Percentiles rank a stretch among this genome's conserved stretches.
Conservation (phyloP, 352 stramenopile species). For the Peronospora tabacina region DNA sequence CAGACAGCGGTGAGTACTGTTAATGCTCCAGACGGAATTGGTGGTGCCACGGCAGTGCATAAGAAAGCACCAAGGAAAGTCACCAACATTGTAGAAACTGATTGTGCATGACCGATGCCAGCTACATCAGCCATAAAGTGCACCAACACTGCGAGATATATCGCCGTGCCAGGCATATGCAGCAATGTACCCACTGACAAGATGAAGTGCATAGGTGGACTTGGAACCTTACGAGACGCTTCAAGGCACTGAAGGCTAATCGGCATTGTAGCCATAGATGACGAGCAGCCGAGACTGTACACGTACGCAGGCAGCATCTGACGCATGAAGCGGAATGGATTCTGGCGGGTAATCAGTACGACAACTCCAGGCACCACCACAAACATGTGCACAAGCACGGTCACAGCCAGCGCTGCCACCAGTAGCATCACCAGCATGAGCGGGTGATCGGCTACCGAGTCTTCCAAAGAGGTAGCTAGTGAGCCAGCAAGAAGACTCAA, state of each 20-base stretch:
- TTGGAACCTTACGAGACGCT: constrained; percentile 40
- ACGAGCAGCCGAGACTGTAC: constrained; percentile 64
- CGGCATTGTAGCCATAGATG: constrained; percentile 62
- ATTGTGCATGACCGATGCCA: constrained; percentile 33
- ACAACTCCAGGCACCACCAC: constrained; percentile 58
- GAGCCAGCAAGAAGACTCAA: constrained; percentile 62
- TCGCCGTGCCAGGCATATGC: constrained; percentile 69
- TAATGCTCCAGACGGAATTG: constrained; percentile 47
- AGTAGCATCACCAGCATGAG: constrained; percentile 41
- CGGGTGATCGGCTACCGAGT: constrained; percentile 36
- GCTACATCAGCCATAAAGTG: constrained; percentile 64
- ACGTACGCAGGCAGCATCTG: constrained; percentile 65
- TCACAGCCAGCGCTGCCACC: constrained; percentile 32
- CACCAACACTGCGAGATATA: constrained; percentile 67
- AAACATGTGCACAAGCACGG: constrained; percentile 52
- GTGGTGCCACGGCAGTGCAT: constrained; percentile 49
- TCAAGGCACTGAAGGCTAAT: constrained; percentile 60
- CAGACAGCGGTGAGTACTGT: constrained; percentile 64
- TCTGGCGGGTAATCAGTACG: constrained; percentile 45
- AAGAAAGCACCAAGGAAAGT: constrained; percentile 55
- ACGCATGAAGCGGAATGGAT: constrained; percentile 66
- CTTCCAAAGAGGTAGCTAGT: constrained; percentile 38
- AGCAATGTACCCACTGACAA: constrained; percentile 57
- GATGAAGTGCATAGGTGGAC: constrained; percentile 62
- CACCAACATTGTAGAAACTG: constrained; percentile 31